phyloP scores from a whole-genome alignment of 352 stramenopile species.

The Globisporangium camurandrum region DNA sequence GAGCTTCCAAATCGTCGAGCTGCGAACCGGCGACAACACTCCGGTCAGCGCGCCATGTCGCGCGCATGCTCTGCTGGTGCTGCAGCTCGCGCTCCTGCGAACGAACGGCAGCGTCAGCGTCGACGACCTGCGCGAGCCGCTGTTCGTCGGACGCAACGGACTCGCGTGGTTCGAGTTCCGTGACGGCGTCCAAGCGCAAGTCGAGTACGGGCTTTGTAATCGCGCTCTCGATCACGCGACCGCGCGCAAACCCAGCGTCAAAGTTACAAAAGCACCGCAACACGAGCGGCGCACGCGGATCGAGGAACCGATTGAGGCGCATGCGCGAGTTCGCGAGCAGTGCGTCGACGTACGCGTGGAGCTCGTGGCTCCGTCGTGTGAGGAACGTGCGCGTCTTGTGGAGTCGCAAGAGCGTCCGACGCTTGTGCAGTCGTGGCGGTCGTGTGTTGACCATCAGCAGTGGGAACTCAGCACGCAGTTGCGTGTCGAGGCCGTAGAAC shows the following conservation, averaged over 20 bases:
- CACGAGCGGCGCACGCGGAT: slow-evolving; percentile 57
- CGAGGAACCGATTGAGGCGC: slow-evolving; percentile 62
- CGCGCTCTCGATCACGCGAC: slow-evolving; percentile 22
- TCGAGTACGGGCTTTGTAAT: slow-evolving; percentile 37
- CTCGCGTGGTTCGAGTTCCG: too few relatives aligned
- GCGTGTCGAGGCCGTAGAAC: slow-evolving; percentile 63
- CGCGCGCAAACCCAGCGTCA: slow-evolving; percentile 45
- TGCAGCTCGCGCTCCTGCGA: slow-evolving; percentile 19
- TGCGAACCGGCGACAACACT: slow-evolving; percentile 5
- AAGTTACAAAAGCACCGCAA: slow-evolving; percentile 82
- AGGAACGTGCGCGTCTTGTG: slow-evolving; percentile 56
- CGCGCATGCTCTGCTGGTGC: slow-evolving; percentile 13
- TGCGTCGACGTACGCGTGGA: slow-evolving; percentile 51
- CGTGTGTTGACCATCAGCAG: slow-evolving; percentile 51
- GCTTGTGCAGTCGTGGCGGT: slow-evolving; percentile 37
- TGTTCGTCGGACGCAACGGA: slow-evolving; percentile 3
- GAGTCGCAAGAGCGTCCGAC: slow-evolving; percentile 52
- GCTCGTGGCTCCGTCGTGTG: slow-evolving; percentile 40
- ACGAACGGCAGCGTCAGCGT: slow-evolving; percentile 10
- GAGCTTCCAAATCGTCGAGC: slow-evolving; percentile 54
- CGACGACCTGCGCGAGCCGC: slow-evolving; percentile 11
- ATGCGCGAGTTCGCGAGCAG: slow-evolving; percentile 36
- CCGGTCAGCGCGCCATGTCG: slow-evolving; percentile 9
- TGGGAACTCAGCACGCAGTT: slow-evolving; percentile 56
- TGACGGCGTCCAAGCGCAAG: too few relatives aligned